Evolutionary conservation across 1,284 basidiomycete species (phyloP), one percentile per base, ranked within the genome.

Genomic region (Cronartium quercuum): DNA sequence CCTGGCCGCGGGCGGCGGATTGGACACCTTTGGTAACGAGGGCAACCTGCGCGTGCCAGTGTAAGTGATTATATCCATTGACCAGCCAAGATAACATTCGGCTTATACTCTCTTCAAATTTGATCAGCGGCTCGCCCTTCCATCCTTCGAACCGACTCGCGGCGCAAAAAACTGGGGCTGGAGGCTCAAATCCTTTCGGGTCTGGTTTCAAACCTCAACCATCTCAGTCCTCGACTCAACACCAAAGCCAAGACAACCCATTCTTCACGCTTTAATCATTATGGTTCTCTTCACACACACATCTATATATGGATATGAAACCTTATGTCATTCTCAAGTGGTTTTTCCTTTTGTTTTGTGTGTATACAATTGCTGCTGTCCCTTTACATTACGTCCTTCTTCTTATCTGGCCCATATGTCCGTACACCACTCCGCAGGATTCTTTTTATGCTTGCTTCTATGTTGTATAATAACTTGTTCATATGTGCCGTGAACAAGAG

Each of bases 21-120:
- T 90, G 81, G 94, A 97, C 83, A 94, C 94, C 57, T 97, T 97
- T 81, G 94, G 94, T 66, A 97, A 97, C 82, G 80, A 88, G 55
- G 94, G 94, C 44, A 80, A 85, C 70, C 82, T 94, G 76, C 86
- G 94, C 24, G 75, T 80, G 0, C 79, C 79, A 3, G 75, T 78
- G 66, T 79, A 68, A 73, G 77, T 77, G 29, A 51, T 55, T 12
- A n/a, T 0, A 55, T 55, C 51, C n/a, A 21, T 4, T 2, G 29
- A 55, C 1, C 29, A 2, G 9, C 42, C 18, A 18, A 18, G 47
- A 51, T n/a, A 29, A 18, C 37, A 2, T 34, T 61, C 6, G 35
- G 24, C 57, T 21, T 12, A 6, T 61, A n/a, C 68, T 68, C 2
- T 40, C 55, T 61, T 51, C 55, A 21, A 47, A 4, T 24, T 42